Conservation (phyloP, 768 basidiomycete genomes). For the Boletus patriciae region DNA sequence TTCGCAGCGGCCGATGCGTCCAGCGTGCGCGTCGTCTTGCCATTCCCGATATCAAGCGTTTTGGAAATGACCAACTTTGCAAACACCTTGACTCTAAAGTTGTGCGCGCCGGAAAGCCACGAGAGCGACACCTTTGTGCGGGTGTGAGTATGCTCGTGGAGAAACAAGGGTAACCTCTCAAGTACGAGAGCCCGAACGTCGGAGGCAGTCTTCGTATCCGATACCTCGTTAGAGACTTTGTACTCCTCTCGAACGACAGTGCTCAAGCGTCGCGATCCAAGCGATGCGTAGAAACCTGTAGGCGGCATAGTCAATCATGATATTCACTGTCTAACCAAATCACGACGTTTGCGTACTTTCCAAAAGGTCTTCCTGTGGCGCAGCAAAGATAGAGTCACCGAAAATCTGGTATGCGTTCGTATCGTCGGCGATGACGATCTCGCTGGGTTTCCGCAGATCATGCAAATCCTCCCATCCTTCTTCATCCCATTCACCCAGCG, state of each 20-base stretch:
- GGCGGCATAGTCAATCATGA: not conserved
- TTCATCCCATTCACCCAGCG: slow-evolving; percentile 45
- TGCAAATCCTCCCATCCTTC: slow-evolving; percentile 74
- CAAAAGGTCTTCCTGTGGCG: slow-evolving; percentile 87
- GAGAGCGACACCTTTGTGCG: slow-evolving; percentile 57
- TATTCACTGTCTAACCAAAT: not conserved
- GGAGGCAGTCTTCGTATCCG: slow-evolving; percentile 44
- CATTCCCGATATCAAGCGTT: slow-evolving; percentile 52
- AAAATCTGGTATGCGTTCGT: slow-evolving; percentile 78
- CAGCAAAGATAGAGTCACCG: slow-evolving; percentile 69
- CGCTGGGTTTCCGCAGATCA: slow-evolving; percentile 65
- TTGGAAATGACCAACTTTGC: slow-evolving; percentile 64
- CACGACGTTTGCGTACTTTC: slow-evolving; percentile 53
- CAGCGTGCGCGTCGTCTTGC: slow-evolving; percentile 51
- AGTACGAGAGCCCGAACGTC: slow-evolving; percentile 65
- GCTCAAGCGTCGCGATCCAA: slow-evolving; percentile 77
- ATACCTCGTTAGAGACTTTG: slow-evolving; percentile 53
- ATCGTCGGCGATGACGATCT: slow-evolving; percentile 86
- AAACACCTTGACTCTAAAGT: slow-evolving; percentile 71
- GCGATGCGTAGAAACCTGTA: slow-evolving; percentile 67
- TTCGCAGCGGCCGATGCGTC: slow-evolving; percentile 76
- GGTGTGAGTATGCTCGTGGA: slow-evolving; percentile 82
- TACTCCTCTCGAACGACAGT: slow-evolving; percentile 77
- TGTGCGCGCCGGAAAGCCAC: slow-evolving; percentile 62
- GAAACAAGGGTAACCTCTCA: slow-evolving; percentile 85